phyloP scores from a whole-genome alignment of 1,284 basidiomycete species.

The Pseudozyma sp. region DNA sequence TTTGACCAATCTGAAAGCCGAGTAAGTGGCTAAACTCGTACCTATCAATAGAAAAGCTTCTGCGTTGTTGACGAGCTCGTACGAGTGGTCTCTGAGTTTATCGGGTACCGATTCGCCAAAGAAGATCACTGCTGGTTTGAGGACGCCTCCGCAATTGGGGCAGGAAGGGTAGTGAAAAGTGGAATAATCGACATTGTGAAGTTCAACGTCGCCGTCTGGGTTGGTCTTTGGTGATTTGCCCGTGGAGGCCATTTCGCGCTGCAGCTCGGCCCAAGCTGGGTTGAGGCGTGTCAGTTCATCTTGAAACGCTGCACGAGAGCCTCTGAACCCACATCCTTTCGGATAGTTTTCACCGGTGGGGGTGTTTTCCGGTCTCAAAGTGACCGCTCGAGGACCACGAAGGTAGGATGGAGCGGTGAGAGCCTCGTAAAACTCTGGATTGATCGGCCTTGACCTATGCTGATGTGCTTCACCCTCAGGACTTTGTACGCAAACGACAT shows the following conservation, averaged over 20 bases:
- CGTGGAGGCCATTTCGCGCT: conserved; percentile 47
- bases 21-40: conserved; percentile 66
- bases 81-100: conserved; percentile 47
- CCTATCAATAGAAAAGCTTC: conserved; percentile 62
- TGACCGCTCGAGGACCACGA: conserved; percentile 36
- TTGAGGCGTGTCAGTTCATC: conserved; percentile 61
- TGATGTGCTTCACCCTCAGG: not conserved
- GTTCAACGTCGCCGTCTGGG: conserved; percentile 67
- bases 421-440: conserved; percentile 28
- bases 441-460: conserved; percentile 1
- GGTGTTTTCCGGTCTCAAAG: conserved; percentile 37
- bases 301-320: conserved; percentile 60
- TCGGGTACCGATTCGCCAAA: conserved; percentile 67
- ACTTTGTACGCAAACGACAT: conserved; percentile 35
- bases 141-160: conserved; percentile 65
- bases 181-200: conserved; percentile 64
- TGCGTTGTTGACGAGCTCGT: conserved; percentile 47
- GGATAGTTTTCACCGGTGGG: conserved; percentile 50
- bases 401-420: conserved; percentile 38
- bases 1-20: conserved; percentile 65
- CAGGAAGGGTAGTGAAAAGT: conserved; percentile 65
- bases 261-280: conserved; percentile 63
- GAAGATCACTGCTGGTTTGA: conserved; percentile 67
- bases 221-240: conserved; percentile 64
- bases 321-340: conserved; percentile 58